Base-by-base conservation (phyloP, 305 asterid species). In the Withania somnifera region DNA sequence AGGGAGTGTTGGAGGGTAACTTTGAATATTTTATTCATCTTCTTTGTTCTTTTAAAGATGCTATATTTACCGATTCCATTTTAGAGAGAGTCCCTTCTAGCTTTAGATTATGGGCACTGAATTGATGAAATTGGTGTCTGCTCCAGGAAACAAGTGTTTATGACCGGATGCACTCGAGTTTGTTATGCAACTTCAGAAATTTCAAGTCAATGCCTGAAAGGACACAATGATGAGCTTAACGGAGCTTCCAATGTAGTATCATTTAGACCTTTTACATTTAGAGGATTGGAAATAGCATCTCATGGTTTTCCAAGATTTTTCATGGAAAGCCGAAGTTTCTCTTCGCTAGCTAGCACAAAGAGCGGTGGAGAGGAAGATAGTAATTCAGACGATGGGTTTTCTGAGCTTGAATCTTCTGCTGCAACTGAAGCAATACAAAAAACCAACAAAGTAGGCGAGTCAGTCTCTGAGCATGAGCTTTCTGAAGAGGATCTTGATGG, bases 381-480 rank as follows among this genome's bases (percentile, higher is more conserved):
- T 58, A 57, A 61, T 60, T 47, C 68, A 53, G 84, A 36, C 15
- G 60, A 82, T 75, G 76, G 42, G 7, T 82, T 73, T 82, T 82
- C 89, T 40, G 88, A 81, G 47, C 84, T 82, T 26, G 88, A 83
- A 78, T 78, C 82, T 63, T 85, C 81, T 34, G 51, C 45, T 51
- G 61, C 69, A 38, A 7, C 77, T 78, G 77, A 66, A 78, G 85
- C 50, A 10, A 73, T 73, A 53, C 66, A 60, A 53, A 77, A 84
- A 58, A 84, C 71, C 47, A 88, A 81, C 83, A 88, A 84, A 56
- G 75, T 61, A 68, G 84, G 84, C 22, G 89, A 80, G 7, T 83
- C 67, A 66, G 58, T 45, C 68, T 83, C 85, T 64, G 91, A 86
- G 47, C 82, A 88, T 5, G 90, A 88, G 79, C 78, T 87, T 77